Evolutionary conservation across 805 yeast species (phyloP).

Genomic region (Novakomyces olei): DNA sequence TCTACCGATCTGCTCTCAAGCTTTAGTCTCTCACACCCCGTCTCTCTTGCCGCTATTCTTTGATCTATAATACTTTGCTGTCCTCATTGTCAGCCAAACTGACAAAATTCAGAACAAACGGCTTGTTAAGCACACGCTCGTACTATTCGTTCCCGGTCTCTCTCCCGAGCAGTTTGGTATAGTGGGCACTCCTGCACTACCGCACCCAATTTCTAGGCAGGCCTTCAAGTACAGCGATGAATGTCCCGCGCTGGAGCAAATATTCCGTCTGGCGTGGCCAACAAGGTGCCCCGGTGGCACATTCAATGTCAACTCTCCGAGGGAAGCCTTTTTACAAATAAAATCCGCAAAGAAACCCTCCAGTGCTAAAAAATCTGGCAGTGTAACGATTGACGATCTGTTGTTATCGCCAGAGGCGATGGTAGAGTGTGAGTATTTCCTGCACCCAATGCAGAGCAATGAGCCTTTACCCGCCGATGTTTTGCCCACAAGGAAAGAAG

Average conservation of each 20-base stretch:
- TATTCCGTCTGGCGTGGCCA: conserved; percentile 27
- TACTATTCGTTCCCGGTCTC: conserved; percentile 46
- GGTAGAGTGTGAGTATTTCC: conserved; percentile 32
- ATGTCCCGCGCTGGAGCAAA: conserved; percentile 13
- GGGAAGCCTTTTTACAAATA: conserved; percentile 30
- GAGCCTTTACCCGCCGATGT: conserved; percentile 28
- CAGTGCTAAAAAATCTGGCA: conserved; percentile 1
- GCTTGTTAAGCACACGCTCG: conserved; percentile 31
- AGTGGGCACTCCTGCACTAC: conserved; percentile 6
- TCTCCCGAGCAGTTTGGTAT: conserved; percentile 24
- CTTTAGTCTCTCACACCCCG: too few species aligned
- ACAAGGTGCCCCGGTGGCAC: conserved; percentile 45
- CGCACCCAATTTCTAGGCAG: conserved; percentile 5
- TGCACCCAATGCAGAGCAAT: conserved; percentile 25
- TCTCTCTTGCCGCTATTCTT: too few species aligned
- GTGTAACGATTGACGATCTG: conserved; percentile 29
- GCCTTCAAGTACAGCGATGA: conserved; percentile 7
- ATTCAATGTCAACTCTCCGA: conserved; percentile 31
- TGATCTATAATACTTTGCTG: background rate
- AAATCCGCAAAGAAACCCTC: conserved; percentile 5
- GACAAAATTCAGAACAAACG: conserved; percentile 19
- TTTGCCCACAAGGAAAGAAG: conserved; percentile 1
- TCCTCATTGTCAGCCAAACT: background rate
- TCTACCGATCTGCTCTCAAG: too few species aligned
- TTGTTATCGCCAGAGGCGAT: conserved; percentile 29